Evolutionary conservation across 176 grass and related monocot genomes (phyloP), one percentile per base, ranked within the genome.

Genomic region (Alloteropsis semialata): DNA sequence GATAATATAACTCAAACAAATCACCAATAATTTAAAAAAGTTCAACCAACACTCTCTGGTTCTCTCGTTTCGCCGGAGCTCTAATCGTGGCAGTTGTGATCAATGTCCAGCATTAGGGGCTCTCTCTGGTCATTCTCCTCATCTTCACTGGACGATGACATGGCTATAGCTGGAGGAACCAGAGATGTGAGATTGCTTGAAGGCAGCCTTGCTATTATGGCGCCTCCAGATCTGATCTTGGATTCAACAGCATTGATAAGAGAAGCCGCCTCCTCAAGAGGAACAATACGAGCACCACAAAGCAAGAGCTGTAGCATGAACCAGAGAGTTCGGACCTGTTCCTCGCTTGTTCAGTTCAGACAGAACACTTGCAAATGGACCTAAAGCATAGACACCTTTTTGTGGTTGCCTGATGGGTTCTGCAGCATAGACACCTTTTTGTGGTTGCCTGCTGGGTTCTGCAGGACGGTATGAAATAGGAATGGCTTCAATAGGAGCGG

Each of bases 241-340:
- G 89, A 89, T 74, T 94, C 85, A 30, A 97, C 82, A 28, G 89
- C 89, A 77, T 88, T 88, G 56, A 97, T 88, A 73, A 97, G 67
- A 2, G 76, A 84, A 73, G 78, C 74, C 51, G 94, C 94, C 9
- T 91, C 87, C 72, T 88, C 84, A 21, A 72, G 71, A 39, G 94
- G 87, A 21, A 97, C 76, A 48, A 90, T 45, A 59, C 94, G 91
- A 9, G 94, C 94, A 62, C 94, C 94, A 71, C 92, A 97, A n/a
- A 66, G 94, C 87, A 84, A 97, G 58, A 55, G 94, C 94, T 65
- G 94, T 97, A 50, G 87, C 94, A 87, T 94, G 92, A 41, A 97
- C 85, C 45, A 88, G 50, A 84, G 89, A 41, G 39, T 87, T 78
- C 10, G 82, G 65, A 53, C 53, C 80, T 53, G 54, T 78, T 27